Evolutionary conservation across 306 rosid genomes (phyloP).

Genomic region (Rosa persica): DNA sequence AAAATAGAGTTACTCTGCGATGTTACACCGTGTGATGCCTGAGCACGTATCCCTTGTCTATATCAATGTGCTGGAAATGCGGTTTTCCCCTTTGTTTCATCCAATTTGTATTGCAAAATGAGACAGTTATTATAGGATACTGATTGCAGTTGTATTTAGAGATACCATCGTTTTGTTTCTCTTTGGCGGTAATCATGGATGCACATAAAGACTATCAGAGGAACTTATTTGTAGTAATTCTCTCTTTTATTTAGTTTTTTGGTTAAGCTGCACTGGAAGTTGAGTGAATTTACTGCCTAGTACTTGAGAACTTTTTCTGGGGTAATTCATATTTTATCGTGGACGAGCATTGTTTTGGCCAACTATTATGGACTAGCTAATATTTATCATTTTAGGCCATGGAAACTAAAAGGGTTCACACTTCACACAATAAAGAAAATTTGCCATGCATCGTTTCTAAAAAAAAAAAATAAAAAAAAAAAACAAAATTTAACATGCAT

Average conservation of each 20-base stretch:
- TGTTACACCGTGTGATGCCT: neutral
- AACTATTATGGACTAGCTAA: neutral
- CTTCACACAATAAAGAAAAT: no score
- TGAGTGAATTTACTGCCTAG: neutral
- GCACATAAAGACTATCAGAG: neutral
- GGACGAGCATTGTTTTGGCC: neutral
- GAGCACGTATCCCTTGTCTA: neutral
- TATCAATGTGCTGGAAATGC: neutral
- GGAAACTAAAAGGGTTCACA: no score
- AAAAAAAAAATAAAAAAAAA: no score
- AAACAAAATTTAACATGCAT: no score
- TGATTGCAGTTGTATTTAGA: neutral
- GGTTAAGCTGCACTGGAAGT: neutral
- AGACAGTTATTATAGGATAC: neutral
- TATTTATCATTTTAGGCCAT: no score
- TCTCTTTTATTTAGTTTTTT: neutral
- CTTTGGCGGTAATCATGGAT: neutral
- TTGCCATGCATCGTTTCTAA: no score
- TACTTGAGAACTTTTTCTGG: neutral
- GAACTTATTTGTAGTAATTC: neutral
- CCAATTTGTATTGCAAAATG: neutral
- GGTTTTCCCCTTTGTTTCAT: neutral
- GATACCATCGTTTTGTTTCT: neutral
- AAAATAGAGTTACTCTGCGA: constrained; percentile 45
- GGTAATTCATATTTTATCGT: no score